Evolutionary conservation across 352 stramenopile species (phyloP), one percentile per base, ranked within the genome.

Genomic region (Pythium dissotocum): DNA sequence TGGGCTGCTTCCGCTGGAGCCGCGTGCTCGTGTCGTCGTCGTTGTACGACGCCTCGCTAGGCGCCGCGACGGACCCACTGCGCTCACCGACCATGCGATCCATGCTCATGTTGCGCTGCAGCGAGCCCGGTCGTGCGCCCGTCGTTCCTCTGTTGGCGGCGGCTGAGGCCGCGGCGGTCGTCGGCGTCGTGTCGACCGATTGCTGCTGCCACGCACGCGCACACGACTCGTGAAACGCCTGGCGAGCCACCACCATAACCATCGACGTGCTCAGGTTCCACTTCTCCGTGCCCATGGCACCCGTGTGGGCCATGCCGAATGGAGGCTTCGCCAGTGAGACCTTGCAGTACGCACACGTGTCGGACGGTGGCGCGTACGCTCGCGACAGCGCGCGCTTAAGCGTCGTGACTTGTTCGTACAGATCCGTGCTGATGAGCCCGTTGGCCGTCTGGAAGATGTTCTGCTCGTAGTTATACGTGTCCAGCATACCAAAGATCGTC

Each of bases 401-500:
- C 30, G 83, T 88, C 59, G 79, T 89, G 57, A 95, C 87, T 69
- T 95, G 88, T 40, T 95, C 88, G 61, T 88, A 93, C 35, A 95
- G 69, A 76, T 95, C 88, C 54, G 81, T 77, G 51, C 85, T 93
- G 58, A 95, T 93, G 16, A 96, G 79, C 6, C 76, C 85, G 51
- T 94, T 94, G 6, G 87, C 87, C 1, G 87, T 94, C 76, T 94
- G 83, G 75, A 94, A 95, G 66, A 96, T 95, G 75, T 91, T 94
- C 61, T 93, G 83, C 72, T 96, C 88, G 77, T 96, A 94, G 73
- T 94, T 94, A 78, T 94, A 95, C 58, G 94, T 98, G 72, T 93
- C 90, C n/a, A 98, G 71, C 80, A 98, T 97, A 70, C 88, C 94
- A 40, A 97, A 94, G 62, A 98, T 94, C 56, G 97, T 98, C 46